Conservation (phyloP, 176 grass and related monocot species). For the Musa schizocarpa region DNA sequence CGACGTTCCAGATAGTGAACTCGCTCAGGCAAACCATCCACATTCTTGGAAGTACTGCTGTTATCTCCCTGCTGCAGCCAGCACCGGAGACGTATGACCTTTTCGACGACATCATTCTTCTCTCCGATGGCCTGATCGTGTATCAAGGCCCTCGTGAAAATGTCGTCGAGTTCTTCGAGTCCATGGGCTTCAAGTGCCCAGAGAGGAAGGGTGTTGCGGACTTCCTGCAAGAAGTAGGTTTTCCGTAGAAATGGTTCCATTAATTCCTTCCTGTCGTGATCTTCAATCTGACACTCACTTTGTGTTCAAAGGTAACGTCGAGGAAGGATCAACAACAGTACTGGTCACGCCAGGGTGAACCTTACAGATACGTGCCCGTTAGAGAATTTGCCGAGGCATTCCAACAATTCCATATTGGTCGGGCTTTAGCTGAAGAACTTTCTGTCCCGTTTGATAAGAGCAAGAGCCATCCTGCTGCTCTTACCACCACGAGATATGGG, state of each 20-base stretch:
- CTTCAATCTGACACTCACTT: background rate
- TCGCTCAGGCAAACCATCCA: conserved; percentile 54
- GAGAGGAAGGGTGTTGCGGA: conserved; percentile 67
- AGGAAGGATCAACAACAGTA: conserved; percentile 78
- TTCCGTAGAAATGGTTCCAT: background rate
- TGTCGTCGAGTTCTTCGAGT: conserved; percentile 71
- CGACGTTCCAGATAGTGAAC: conserved; percentile 74
- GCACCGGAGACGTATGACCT: conserved; percentile 75
- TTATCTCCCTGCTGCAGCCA: conserved; percentile 71
- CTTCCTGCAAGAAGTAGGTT: conserved; percentile 70
- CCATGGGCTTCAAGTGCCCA: conserved; percentile 64
- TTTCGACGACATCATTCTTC: conserved; percentile 83
- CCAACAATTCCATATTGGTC: conserved; percentile 50
- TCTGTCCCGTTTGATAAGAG: conserved; percentile 47
- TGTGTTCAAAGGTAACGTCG: conserved; percentile 48
- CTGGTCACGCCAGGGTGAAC: conserved; percentile 47
- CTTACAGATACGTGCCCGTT: conserved; percentile 53
- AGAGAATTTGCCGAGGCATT: conserved; percentile 66
- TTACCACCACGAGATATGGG: conserved; percentile 56
- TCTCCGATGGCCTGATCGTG: conserved; percentile 64
- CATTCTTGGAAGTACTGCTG: conserved; percentile 49
- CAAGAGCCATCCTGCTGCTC: conserved; percentile 51
- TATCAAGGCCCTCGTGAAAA: conserved; percentile 68
- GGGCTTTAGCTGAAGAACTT: conserved; percentile 33
- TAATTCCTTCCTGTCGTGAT: background rate